Percentiles rank a stretch among this genome's conserved stretches.
Evolutionary conservation across 1,284 basidiomycete genomes (phyloP).

Genomic region (Rhizoctonia solani): DNA sequence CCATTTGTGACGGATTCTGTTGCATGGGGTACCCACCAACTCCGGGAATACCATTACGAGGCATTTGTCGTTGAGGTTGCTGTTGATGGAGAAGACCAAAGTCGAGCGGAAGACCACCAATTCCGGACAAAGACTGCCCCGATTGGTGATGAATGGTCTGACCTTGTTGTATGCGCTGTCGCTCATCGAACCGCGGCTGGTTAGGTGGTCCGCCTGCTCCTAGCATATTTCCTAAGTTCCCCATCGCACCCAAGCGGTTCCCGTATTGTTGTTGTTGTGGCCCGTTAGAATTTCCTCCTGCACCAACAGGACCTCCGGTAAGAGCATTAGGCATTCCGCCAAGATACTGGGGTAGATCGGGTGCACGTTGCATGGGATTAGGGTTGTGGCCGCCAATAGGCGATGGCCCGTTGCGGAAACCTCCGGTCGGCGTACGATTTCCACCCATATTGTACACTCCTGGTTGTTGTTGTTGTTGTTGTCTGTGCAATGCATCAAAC

Average conservation of each 20-base stretch:
- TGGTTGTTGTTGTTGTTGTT: slow-evolving; percentile 46
- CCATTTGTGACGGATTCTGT: slow-evolving; percentile 23
- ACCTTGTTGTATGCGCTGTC: slow-evolving; percentile 28
- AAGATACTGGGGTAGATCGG: slow-evolving; percentile 19
- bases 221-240: slow-evolving; percentile 22
- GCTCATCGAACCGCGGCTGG: slow-evolving; percentile 32
- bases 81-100: slow-evolving; percentile 26
- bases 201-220: slow-evolving; percentile 16
- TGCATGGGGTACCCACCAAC: slow-evolving; percentile 21
- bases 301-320: slow-evolving; percentile 46
- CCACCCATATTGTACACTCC: slow-evolving; percentile 55
- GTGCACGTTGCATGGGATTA: slow-evolving; percentile 54
- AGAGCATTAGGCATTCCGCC: slow-evolving; percentile 41
- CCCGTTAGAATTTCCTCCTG: slow-evolving; percentile 42
- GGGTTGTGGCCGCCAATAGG: slow-evolving; percentile 58
- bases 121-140: slow-evolving; percentile 26
- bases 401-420: slow-evolving; percentile 70
- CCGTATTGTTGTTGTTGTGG: slow-evolving; percentile 12
- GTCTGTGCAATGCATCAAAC: slow-evolving; percentile 54
- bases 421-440: slow-evolving; percentile 61
- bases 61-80: slow-evolving; percentile 32
- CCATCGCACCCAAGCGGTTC: slow-evolving; percentile 27
- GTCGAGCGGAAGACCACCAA: slow-evolving; percentile 24
- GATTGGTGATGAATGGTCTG: slow-evolving; percentile 26
- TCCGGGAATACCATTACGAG: neutral